phyloP scores from a whole-genome alignment of 139 green algal species.

The Auxenochlorella pyrenoidosa region DNA sequence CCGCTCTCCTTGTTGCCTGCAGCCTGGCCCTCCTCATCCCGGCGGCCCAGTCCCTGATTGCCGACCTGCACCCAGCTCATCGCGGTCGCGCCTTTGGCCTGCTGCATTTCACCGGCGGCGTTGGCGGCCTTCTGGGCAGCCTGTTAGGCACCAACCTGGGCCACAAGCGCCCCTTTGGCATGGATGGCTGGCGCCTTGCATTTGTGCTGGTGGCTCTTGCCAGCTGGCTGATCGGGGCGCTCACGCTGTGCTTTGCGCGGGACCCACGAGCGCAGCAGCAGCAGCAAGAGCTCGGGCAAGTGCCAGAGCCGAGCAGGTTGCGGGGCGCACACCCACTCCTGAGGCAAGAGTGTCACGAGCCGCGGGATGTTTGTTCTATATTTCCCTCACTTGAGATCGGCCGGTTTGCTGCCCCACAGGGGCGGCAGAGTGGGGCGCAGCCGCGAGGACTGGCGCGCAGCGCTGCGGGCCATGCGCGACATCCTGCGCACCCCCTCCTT shows the following conservation, averaged over 20 bases:
- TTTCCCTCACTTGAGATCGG: too few relatives aligned
- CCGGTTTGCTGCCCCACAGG: too few relatives aligned
- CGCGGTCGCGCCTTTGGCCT: conserved; percentile 69
- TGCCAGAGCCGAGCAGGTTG: too few relatives aligned
- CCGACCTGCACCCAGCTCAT: conserved; percentile 64
- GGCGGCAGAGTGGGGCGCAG: too few relatives aligned
- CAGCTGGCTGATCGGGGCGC: conserved; percentile 48
- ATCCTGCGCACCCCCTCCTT: conserved; percentile 55
- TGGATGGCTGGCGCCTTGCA: conserved; percentile 68
- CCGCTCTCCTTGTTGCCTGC: too few relatives aligned
- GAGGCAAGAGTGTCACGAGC: too few relatives aligned
- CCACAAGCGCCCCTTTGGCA: conserved; percentile 10
- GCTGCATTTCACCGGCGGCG: conserved; percentile 61
- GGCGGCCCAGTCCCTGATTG: conserved; percentile 63
- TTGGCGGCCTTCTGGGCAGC: conserved; percentile 60
- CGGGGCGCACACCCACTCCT: too few relatives aligned
- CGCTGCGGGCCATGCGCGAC: neutral
- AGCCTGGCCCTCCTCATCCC: conserved; percentile 71
- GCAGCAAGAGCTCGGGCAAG: too few relatives aligned
- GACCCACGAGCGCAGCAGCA: conserved; percentile 24
- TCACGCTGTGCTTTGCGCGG: neutral
- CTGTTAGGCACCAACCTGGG: conserved; percentile 70
- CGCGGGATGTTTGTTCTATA: too few relatives aligned
- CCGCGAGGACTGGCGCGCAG: neutral
- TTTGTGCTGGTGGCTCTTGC: conserved; percentile 52